Conservation (phyloP, 768 basidiomycete genomes). For the Podaxis sp. region DNA sequence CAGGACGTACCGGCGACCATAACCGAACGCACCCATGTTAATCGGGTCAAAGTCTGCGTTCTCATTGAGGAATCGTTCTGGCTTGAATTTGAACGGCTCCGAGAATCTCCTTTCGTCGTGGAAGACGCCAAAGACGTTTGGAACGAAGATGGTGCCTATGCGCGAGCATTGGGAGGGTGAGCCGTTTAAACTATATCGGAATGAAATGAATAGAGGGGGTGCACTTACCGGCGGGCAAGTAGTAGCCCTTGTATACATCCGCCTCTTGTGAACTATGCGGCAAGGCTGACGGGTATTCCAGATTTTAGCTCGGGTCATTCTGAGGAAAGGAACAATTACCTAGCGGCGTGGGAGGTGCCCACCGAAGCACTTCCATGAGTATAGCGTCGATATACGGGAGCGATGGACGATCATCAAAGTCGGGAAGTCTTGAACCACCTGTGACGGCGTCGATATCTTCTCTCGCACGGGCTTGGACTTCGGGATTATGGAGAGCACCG, state of each 20-base stretch:
- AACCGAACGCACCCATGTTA: not conserved
- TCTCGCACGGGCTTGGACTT: slow-evolving; percentile 39
- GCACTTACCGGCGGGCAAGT: slow-evolving; percentile 23
- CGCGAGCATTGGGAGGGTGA: not conserved
- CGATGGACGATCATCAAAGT: slow-evolving; percentile 16
- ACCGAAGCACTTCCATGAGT: slow-evolving; percentile 40
- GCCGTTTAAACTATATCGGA: not conserved
- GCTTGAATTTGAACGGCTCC: not conserved
- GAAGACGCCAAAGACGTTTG: slow-evolving; percentile 20
- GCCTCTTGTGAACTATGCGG: slow-evolving; percentile 33
- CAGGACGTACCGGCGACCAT: not conserved
- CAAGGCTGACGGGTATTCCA: slow-evolving; percentile 22
- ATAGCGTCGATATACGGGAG: slow-evolving; percentile 35
- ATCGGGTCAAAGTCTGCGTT: not conserved
- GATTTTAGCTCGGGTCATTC: not conserved
- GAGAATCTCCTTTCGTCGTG: slow-evolving; percentile 18
- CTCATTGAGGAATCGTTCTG: not conserved
- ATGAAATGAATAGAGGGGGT: not conserved
- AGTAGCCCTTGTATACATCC: slow-evolving; percentile 30
- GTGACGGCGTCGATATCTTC: slow-evolving; percentile 42
- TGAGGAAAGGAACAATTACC: slow-evolving; percentile 23
- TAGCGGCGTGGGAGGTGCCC: slow-evolving; percentile 35
- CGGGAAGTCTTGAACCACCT: slow-evolving; percentile 28
- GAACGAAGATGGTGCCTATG: slow-evolving; percentile 1
- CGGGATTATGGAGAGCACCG: slow-evolving; percentile 39